Evolutionary conservation across 495 filamentous ascomycete genomes (phyloP).

Genomic region (Amniculicola lignicola): DNA sequence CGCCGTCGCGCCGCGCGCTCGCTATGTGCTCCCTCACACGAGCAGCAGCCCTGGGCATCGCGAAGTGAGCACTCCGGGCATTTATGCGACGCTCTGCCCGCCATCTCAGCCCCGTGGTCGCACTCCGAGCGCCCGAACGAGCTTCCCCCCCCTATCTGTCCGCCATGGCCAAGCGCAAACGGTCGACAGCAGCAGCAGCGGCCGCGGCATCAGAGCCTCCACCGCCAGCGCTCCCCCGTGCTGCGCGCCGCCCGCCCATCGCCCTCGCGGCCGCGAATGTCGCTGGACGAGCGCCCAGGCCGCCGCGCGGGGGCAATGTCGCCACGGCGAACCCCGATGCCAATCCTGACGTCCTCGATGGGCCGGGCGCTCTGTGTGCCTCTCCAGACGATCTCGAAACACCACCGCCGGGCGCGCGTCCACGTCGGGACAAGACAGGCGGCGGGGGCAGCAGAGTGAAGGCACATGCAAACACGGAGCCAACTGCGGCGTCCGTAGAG

Average conservation of each 20-base stretch:
- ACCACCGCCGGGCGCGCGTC: background rate
- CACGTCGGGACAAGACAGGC: too few relatives aligned
- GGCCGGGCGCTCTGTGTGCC: conserved; percentile 13
- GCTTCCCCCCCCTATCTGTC: conserved; percentile 8
- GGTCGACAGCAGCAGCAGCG: conserved; percentile 14
- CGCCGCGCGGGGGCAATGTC: conserved; percentile 12
- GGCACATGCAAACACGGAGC: conserved; percentile 19
- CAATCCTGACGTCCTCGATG: conserved; percentile 29
- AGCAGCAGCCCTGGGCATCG: too few relatives aligned
- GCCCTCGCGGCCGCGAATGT: conserved; percentile 21
- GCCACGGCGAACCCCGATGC: conserved; percentile 16
- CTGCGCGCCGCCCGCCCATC: background rate
- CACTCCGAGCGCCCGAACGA: conserved; percentile 9
- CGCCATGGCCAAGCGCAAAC: conserved; percentile 34
- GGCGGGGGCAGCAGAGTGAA: background rate
- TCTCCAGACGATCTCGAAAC: conserved; percentile 26
- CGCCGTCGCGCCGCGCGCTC: too few relatives aligned
- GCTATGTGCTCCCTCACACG: too few relatives aligned
- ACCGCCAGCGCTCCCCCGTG: conserved; percentile 3
- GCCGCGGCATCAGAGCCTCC: conserved; percentile 9
- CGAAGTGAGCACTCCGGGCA: too few relatives aligned
- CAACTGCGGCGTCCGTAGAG: conserved; percentile 3
- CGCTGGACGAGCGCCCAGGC: conserved; percentile 8
- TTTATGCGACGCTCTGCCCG: conserved; percentile 25
- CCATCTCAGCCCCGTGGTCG: conserved; percentile 6